Base-by-base conservation (phyloP, 1,284 basidiomycete genomes). In the Meripilus lineatus region DNA sequence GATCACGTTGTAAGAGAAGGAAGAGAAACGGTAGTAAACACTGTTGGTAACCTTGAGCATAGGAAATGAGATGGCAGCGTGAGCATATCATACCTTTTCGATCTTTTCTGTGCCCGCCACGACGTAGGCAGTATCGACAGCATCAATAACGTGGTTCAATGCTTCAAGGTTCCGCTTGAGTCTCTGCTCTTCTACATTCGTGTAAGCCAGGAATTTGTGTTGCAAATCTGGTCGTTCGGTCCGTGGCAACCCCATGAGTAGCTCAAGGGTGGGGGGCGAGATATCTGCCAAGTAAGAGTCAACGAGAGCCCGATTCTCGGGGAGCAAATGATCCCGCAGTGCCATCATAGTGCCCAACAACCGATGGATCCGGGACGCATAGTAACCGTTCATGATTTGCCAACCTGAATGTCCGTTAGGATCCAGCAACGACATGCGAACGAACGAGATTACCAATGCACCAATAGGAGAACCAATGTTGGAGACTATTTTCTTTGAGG, bases 361-460 rank as follows among this genome's bases (percentile, higher is more conserved):
- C 2, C 49, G 35, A 14, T 54, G 33, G 18, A 62, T 59, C 42
- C 42, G 47, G 1, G 39, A 21, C 13, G 41, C 43, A 32, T 61
- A 57, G 6, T 50, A 25, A 3, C 32, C 38, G 11, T 54, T 34
- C 6, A 55, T 49, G 4, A 47, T 17, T n/a, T 40, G 45, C 45
- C 46, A 57, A 37, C 58, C 57, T 59, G 22, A 36, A 44, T 41
- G 14, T 34, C 35, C 11, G 24, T 32, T 32, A 40, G 35, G 33
- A 42, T 26, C 3, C 36, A 20, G 2, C 18, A 17, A 4, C 52
- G 53, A 40, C 10, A 51, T 47, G 13, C 58, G 38, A 14, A 49
- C 36, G 1, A 39, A 14, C n/a, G 43, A 44, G 10, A 58, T 20
- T 22, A 69, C 71, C 71, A 17, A 64, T 61, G 20, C 71, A 69